Percentiles rank a stretch among this genome's conserved stretches.
Evolutionary conservation across 73 alveolate genomes (phyloP).

Genomic region (Symbiodinium natans): DNA sequence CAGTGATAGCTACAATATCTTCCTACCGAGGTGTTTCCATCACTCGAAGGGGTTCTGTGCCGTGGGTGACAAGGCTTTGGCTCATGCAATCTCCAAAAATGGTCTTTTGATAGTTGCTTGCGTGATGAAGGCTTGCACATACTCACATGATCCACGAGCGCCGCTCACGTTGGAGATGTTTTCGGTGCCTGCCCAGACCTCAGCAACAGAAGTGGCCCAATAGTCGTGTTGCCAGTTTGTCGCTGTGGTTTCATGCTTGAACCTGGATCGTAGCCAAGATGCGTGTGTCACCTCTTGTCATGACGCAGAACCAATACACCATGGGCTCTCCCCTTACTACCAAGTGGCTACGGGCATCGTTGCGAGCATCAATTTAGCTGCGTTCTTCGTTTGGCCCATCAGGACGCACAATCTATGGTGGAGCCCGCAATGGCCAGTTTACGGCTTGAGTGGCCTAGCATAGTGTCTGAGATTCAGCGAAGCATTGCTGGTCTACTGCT

Average conservation of each 20-base stretch:
- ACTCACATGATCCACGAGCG: conserved; percentile 81
- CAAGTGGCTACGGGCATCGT: not conserved
- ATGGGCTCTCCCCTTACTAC: conserved; percentile 8
- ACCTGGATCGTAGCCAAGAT: conserved; percentile 29
- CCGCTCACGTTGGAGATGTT: conserved; percentile 91
- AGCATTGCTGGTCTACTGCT: too few relatives aligned
- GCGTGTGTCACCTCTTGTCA: conserved; percentile 80
- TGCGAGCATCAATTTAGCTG: not conserved
- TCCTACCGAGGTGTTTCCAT: conserved; percentile 53
- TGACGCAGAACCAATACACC: conserved; percentile 91
- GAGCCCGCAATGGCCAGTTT: conserved; percentile 91
- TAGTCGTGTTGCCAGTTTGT: not conserved
- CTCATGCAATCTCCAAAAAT: not conserved
- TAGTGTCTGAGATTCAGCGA: not conserved
- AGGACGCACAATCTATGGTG: conserved; percentile 91
- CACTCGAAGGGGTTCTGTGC: conserved; percentile 84
- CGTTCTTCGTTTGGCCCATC: not conserved
- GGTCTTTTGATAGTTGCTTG: not conserved
- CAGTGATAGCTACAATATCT: not conserved
- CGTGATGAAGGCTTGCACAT: conserved; percentile 47
- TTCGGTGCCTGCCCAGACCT: conserved; percentile 3
- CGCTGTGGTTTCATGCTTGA: not conserved
- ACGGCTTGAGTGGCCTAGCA: not conserved
- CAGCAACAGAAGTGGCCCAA: not conserved
- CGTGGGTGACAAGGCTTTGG: conserved; percentile 50